Evolutionary conservation across 148 eudicot species (phyloP).

Genomic region (Fagopyrum tataricum): DNA sequence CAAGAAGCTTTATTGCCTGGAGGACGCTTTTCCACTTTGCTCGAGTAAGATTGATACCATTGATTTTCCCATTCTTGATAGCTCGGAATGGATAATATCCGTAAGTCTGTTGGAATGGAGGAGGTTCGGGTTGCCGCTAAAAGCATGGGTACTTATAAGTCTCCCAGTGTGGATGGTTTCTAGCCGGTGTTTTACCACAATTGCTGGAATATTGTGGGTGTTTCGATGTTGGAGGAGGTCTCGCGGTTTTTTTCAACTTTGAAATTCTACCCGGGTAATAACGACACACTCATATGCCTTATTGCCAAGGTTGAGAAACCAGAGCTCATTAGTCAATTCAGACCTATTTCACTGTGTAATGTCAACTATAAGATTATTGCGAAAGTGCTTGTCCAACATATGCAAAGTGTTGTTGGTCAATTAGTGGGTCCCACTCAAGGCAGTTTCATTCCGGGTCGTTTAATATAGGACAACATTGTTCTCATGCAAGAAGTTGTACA

Average conservation of each 20-base stretch:
- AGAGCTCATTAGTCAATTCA: neutral
- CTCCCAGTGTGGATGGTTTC: neutral
- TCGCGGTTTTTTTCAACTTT: too few species aligned
- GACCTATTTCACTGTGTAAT: neutral
- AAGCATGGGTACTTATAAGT: neutral
- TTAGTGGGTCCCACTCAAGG: neutral
- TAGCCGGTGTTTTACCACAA: neutral
- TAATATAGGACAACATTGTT: neutral
- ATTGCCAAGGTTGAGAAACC: neutral
- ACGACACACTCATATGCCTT: too few species aligned
- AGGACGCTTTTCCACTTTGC: too few species aligned
- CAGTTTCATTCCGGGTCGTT: neutral
- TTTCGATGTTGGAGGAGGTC: too few species aligned
- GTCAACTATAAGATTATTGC: neutral
- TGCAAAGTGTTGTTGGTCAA: neutral
- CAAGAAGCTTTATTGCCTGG: neutral
- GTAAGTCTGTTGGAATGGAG: neutral
- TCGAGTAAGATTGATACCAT: neutral
- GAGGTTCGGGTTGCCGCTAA: neutral
- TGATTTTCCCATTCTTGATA: neutral
- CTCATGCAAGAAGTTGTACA: neutral
- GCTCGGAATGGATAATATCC: neutral
- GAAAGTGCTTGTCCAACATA: neutral
- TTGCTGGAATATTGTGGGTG: neutral
- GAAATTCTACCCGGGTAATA: too few species aligned